Evolutionary conservation across 2,329 filamentous ascomycete species (phyloP).

Genomic region (Amauroascus niger): DNA sequence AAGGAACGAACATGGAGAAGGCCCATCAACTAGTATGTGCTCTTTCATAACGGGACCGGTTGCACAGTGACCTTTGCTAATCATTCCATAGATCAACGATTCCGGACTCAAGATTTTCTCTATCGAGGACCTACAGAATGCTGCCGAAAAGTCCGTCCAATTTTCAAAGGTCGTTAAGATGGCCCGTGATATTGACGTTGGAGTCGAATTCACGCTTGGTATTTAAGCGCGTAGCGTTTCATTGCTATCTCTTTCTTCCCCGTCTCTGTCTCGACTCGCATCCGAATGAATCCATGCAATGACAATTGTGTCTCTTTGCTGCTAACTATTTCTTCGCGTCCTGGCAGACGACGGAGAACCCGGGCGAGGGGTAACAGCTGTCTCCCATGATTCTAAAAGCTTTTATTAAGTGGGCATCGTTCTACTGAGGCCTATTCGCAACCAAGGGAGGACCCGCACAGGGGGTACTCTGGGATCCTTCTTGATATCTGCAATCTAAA

Average conservation of each 20-base stretch:
- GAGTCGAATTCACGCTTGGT: constrained; percentile 87
- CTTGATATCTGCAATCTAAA: not conserved
- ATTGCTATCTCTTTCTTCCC: not conserved
- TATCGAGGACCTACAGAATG: constrained; percentile 93
- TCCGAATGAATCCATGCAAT: not conserved
- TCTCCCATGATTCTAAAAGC: not conserved
- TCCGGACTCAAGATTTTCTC: constrained; percentile 99
- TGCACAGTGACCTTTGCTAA: not conserved
- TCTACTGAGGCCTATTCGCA: not conserved
- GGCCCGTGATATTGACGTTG: constrained; percentile 93
- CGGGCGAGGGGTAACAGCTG: not conserved
- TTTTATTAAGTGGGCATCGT: not conserved
- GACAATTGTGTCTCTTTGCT: not conserved
- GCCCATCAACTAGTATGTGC: constrained; percentile 64
- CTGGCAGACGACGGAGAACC: constrained; percentile 4
- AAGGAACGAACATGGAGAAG: constrained; percentile 96
- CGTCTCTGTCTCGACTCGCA: not conserved
- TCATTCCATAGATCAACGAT: constrained; percentile 62
- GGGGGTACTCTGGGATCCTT: not conserved
- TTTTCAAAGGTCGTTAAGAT: constrained; percentile 99
- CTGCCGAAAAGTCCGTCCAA: constrained; percentile 96
- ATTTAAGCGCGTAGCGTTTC: constrained; percentile 53
- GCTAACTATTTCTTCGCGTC: not conserved
- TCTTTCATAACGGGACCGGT: constrained; percentile 19
- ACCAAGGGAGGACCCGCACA: not conserved